Conservation (phyloP, 208 protist genomes). For the Trypanosoma mega region DNA sequence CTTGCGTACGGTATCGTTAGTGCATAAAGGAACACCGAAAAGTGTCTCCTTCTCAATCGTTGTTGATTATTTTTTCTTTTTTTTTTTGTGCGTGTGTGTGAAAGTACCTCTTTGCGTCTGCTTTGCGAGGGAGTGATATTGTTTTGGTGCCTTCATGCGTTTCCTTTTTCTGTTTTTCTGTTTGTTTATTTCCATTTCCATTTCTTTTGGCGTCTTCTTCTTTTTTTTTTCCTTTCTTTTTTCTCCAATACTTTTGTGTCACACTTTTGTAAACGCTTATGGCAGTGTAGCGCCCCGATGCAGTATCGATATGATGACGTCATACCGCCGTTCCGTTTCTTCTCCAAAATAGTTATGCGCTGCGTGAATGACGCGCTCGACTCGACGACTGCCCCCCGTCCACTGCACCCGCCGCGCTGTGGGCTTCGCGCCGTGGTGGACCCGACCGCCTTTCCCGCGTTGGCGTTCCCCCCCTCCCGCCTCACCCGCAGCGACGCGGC, state of each 20-base stretch:
- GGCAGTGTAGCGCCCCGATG: too few species aligned
- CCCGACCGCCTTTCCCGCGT: background rate
- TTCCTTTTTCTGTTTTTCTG: slow-evolving; percentile 3
- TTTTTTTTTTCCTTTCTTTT: slow-evolving; percentile 1
- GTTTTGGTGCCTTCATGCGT: too few species aligned
- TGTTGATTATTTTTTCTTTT: too few species aligned
- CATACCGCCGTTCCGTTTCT: slow-evolving; percentile 28
- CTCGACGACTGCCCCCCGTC: background rate
- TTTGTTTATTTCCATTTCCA: slow-evolving; percentile 8
- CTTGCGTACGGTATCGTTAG: too few species aligned
- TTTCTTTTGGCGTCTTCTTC: background rate
- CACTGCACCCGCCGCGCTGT: background rate
- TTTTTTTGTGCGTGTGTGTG: too few species aligned
- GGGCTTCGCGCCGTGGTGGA: background rate
- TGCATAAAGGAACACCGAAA: too few species aligned
- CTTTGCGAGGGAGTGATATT: too few species aligned
- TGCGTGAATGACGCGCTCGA: slow-evolving; percentile 31
- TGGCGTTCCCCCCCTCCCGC: background rate
- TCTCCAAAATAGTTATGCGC: slow-evolving; percentile 30
- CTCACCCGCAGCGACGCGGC: too few species aligned
- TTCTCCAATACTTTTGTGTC: background rate
- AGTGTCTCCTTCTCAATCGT: too few species aligned
- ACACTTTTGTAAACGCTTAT: too few species aligned
- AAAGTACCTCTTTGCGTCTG: too few species aligned
- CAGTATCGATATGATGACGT: slow-evolving; percentile 33